phyloP scores from a whole-genome alignment of 768 basidiomycete species.

The Calvatia gigantea region DNA sequence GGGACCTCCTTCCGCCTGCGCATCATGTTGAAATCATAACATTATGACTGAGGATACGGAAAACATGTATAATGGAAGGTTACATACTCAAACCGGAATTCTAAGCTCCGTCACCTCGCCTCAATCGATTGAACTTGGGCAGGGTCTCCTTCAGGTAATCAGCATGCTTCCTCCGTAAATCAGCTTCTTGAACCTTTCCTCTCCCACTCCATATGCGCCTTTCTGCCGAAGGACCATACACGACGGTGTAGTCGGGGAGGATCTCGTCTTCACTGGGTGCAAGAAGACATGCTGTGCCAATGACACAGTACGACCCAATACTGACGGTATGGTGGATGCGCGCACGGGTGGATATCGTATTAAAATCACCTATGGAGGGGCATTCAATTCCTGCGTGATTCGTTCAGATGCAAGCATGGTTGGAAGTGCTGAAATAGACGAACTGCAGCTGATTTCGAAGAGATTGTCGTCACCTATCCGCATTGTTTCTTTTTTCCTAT shows the following conservation, averaged over 20 bases:
- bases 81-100: slow-evolving; percentile 1
- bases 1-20: too few relatives aligned
- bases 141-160: slow-evolving; percentile 92
- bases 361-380: slow-evolving; percentile 78
- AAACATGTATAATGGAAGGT: not conserved
- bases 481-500: slow-evolving; percentile 79
- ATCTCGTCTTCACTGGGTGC: slow-evolving; percentile 76
- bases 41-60: not conserved
- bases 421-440: slow-evolving; percentile 27
- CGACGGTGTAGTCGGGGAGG: slow-evolving; percentile 78
- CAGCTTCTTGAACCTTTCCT: slow-evolving; percentile 79
- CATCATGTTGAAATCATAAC: not conserved
- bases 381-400: slow-evolving; percentile 73
- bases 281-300: slow-evolving; percentile 79
- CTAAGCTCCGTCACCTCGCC: slow-evolving; percentile 54
- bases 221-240: slow-evolving; percentile 76
- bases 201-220: slow-evolving; percentile 82
- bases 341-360: slow-evolving; percentile 81
- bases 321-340: slow-evolving; percentile 82
- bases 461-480: slow-evolving; percentile 91
- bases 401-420: not conserved
- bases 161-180: slow-evolving; percentile 81
- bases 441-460: slow-evolving; percentile 93
- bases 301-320: slow-evolving; percentile 74
- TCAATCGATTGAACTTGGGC: slow-evolving; percentile 80